Evolutionary conservation across 768 basidiomycete genomes (phyloP).

Genomic region (Mycena leptocephala): DNA sequence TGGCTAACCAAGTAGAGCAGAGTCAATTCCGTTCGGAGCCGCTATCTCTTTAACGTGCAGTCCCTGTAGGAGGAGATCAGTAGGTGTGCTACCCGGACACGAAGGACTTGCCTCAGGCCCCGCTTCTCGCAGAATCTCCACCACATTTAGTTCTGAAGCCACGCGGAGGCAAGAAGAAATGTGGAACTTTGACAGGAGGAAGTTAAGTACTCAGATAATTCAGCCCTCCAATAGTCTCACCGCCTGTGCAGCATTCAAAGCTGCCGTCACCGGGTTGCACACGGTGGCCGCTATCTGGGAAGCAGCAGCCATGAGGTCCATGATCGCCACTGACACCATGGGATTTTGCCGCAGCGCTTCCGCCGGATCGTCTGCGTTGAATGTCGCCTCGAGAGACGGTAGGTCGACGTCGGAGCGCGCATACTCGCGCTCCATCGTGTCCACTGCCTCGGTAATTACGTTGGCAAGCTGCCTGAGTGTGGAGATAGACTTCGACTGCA

Average conservation of each 20-base stretch:
- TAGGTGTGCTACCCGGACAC: background rate
- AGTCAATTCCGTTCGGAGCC: background rate
- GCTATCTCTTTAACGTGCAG: background rate
- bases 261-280: background rate
- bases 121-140: background rate
- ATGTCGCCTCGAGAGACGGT: no score
- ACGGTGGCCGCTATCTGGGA: background rate
- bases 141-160: background rate
- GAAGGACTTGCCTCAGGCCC: background rate
- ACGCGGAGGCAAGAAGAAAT: no score
- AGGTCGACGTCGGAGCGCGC: no score
- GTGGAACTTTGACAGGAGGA: background rate
- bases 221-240: no score
- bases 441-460: no score
- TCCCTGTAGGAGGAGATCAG: no score
- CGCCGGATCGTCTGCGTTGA: background rate
- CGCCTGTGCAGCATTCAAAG: background rate
- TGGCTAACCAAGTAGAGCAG: background rate
- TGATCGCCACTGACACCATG: background rate
- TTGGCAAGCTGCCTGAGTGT: no score
- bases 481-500: no score
- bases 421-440: no score
- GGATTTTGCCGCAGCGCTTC: background rate
- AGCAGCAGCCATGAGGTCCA: background rate
- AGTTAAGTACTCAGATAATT: no score